Conservation (phyloP, 192 early-diverging fungal genomes). For the Helicostylum pulchrum region DNA sequence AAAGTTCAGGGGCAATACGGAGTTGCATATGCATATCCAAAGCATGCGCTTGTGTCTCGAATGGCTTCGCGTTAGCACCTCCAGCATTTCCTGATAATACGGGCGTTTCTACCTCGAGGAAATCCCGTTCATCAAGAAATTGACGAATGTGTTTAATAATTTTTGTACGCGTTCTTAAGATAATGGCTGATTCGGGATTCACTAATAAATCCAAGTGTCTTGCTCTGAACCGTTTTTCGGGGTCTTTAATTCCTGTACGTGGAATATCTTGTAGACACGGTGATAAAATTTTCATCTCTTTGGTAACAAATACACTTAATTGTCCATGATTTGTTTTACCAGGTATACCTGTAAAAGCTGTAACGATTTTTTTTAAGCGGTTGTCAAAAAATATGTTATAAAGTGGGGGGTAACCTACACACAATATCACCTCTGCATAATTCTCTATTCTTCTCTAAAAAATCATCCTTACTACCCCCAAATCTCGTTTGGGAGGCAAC, state of each 20-base stretch:
- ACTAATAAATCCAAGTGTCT: constrained; percentile 75
- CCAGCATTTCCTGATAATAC: constrained; percentile 68
- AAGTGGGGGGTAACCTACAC: constrained; percentile 32
- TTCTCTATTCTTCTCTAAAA: constrained; percentile 40
- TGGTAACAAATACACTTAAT: constrained; percentile 61
- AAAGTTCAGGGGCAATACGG: constrained; percentile 83
- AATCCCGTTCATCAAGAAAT: constrained; percentile 61
- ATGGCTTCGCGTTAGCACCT: constrained; percentile 82
- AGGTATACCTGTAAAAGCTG: constrained; percentile 54
- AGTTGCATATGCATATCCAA: constrained; percentile 68
- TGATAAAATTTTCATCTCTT: constrained; percentile 50
- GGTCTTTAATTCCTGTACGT: constrained; percentile 56
- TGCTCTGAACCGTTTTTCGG: constrained; percentile 65
- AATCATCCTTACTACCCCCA: constrained; percentile 37
- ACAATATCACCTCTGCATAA: constrained; percentile 66
- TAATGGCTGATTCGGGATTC: constrained; percentile 51
- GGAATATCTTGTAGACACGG: constrained; percentile 73
- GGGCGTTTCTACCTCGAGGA: constrained; percentile 87
- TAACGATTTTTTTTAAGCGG: no score
- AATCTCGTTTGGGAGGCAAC: constrained; percentile 53
- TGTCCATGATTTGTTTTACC: constrained; percentile 72
- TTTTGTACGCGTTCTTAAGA: constrained; percentile 56
- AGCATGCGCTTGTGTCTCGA: constrained; percentile 64
- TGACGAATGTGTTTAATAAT: constrained; percentile 60
- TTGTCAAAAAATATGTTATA: not conserved